phyloP scores from a whole-genome alignment of 805 yeast species.

The Candida pseudofarinosa region DNA sequence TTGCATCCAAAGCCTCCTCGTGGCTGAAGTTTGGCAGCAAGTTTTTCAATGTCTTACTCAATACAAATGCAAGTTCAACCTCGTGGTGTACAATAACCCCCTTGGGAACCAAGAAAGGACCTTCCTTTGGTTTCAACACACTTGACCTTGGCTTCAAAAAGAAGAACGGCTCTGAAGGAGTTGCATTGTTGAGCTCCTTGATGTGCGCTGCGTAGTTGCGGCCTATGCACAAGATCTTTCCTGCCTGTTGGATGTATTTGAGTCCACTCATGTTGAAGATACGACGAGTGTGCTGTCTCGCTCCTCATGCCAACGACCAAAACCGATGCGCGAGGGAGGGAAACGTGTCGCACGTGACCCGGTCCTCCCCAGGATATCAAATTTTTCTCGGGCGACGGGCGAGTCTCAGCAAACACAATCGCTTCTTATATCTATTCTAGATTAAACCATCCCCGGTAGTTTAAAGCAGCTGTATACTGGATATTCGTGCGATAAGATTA shows the following conservation, averaged over 20 bases:
- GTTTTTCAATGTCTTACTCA: conserved; percentile 62
- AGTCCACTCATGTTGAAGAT: conserved; percentile 15
- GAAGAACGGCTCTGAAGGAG: conserved; percentile 86
- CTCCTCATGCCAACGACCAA: no score
- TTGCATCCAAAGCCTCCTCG: conserved; percentile 68
- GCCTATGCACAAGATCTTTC: conserved; percentile 90
- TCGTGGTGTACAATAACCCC: conserved; percentile 87
- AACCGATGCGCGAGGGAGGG: no score
- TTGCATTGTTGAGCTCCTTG: conserved; percentile 76
- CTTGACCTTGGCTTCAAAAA: conserved; percentile 88
- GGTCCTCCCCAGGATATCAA: no score
- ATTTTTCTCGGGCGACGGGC: no score
- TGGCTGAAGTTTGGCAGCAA: conserved; percentile 56
- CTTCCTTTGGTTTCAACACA: conserved; percentile 53
- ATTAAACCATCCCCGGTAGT: no score
- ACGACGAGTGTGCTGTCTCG: no score
- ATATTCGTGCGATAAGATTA: no score
- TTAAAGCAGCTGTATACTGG: no score
- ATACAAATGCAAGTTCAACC: conserved; percentile 80
- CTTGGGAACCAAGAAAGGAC: conserved; percentile 79
- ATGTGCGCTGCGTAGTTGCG: conserved; percentile 97
- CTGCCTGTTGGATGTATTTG: conserved; percentile 55
- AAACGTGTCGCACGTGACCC: no score
- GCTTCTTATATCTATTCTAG: no score
- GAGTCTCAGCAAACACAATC: no score